Percentiles rank a stretch among this genome's conserved stretches.
Conservation (phyloP, 768 basidiomycete species). For the Tylopilus rubrobrunneus region DNA sequence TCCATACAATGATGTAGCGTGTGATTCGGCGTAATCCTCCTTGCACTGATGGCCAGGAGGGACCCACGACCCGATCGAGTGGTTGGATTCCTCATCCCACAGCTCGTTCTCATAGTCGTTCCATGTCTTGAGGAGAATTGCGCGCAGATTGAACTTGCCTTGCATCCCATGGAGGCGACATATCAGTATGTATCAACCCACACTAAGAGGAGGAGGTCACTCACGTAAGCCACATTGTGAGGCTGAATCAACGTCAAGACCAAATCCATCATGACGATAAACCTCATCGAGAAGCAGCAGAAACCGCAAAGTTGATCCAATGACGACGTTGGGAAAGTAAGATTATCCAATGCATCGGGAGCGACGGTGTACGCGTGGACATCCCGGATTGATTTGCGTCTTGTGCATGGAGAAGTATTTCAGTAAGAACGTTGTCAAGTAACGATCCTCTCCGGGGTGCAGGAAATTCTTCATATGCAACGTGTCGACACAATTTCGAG, state of each 20-base stretch:
- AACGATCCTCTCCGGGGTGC: conserved; percentile 98
- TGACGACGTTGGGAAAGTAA: conserved; percentile 94
- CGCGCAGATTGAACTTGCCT: conserved; percentile 91
- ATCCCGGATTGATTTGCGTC: conserved; percentile 92
- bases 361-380: conserved; percentile 94
- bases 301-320: conserved; percentile 99
- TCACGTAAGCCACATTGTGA: conserved; percentile 84
- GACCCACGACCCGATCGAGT: conserved; percentile 91
- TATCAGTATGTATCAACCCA: conserved; percentile 8
- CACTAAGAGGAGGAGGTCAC: conserved; percentile 33
- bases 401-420: conserved; percentile 95
- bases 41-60: conserved; percentile 70
- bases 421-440: conserved; percentile 90
- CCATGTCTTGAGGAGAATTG: conserved; percentile 96
- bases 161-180: conserved; percentile 64
- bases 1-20: conserved; percentile 78
- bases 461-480: conserved; percentile 98
- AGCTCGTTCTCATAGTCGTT: conserved; percentile 95
- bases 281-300: conserved; percentile 96
- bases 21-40: conserved; percentile 74
- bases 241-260: conserved; percentile 83
- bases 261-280: conserved; percentile 95
- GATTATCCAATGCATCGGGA: conserved; percentile 92
- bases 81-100: conserved; percentile 97
- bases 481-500: conserved; percentile 94